Evolutionary conservation across 208 protist species (phyloP).

Genomic region (Crithidia acanthocephali): DNA sequence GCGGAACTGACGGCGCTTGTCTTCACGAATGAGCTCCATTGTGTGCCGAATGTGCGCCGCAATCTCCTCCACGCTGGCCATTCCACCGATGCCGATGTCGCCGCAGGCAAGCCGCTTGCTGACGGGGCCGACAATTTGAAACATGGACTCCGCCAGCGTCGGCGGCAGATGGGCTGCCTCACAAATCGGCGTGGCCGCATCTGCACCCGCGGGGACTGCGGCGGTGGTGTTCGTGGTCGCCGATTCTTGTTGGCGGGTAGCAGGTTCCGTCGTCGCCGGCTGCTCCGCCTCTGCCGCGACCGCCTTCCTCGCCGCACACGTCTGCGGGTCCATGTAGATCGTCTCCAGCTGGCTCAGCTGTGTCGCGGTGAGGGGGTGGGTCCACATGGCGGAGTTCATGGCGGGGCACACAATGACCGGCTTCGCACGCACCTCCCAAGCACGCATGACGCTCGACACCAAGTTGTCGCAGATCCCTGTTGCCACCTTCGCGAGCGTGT

Average conservation of each 20-base stretch:
- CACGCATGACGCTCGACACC: slow-evolving; percentile 94
- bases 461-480: slow-evolving; percentile 96
- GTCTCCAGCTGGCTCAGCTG: slow-evolving; percentile 70
- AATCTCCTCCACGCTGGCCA: slow-evolving; percentile 90
- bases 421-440: slow-evolving; percentile 94
- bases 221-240: not conserved
- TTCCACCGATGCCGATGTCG: slow-evolving; percentile 94
- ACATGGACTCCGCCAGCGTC: slow-evolving; percentile 57
- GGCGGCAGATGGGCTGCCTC: slow-evolving; percentile 29
- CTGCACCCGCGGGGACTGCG: not conserved
- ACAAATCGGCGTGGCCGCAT: no score
- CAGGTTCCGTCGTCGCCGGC: no score
- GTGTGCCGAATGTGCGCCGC: slow-evolving; percentile 61
- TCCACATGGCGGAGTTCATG: slow-evolving; percentile 99
- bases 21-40: slow-evolving; percentile 64
- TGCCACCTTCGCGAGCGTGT: slow-evolving; percentile 96
- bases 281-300: not conserved
- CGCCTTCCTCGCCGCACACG: not conserved
- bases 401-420: slow-evolving; percentile 96
- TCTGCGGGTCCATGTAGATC: slow-evolving; percentile 48
- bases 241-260: no score
- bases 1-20: slow-evolving; percentile 28
- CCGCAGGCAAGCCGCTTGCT: slow-evolving; percentile 95
- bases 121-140: slow-evolving; percentile 91
- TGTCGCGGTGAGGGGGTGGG: slow-evolving; percentile 90